phyloP scores from a whole-genome alignment of 306 rosid genomes.

The Cucumis melo region DNA sequence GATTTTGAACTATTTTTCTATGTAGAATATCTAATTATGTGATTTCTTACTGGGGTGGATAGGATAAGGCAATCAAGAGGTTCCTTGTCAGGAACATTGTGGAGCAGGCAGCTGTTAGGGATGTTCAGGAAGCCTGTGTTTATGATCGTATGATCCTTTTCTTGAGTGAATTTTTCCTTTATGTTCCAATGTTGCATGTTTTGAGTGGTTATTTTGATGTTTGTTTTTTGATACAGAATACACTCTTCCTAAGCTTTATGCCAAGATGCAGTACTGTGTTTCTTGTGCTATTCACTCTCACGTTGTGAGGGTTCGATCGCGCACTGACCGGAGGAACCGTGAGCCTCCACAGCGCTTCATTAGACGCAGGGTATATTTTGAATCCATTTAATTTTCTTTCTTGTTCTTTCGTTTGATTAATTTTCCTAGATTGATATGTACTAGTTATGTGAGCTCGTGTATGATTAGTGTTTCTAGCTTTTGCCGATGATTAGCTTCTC shows the following conservation, averaged over 20 bases:
- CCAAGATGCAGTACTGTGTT: constrained; percentile 93
- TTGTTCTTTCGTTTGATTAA: not conserved
- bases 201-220: not conserved
- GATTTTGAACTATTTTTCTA: not conserved
- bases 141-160: constrained; percentile 48
- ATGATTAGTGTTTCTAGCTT: not conserved
- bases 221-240: constrained; percentile 33
- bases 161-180: not conserved
- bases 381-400: not conserved
- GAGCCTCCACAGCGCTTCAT: constrained; percentile 86
- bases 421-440: not conserved
- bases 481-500: not conserved
- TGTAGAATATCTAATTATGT: not conserved
- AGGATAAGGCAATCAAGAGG: constrained; percentile 82
- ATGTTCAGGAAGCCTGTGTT: constrained; percentile 95
- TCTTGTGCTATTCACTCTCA: constrained; percentile 97
- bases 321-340: constrained; percentile 79
- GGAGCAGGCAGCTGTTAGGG: constrained; percentile 93
- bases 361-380: constrained; percentile 64
- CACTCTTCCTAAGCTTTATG: constrained; percentile 89
- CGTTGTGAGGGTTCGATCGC: constrained; percentile 90
- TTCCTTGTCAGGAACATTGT: constrained; percentile 92
- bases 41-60: not conserved
- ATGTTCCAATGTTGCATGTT: not conserved
- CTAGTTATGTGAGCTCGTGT: not conserved